phyloP scores from a whole-genome alignment of 225 moss, liverwort and hornwort species.

The Ulota crispa region DNA sequence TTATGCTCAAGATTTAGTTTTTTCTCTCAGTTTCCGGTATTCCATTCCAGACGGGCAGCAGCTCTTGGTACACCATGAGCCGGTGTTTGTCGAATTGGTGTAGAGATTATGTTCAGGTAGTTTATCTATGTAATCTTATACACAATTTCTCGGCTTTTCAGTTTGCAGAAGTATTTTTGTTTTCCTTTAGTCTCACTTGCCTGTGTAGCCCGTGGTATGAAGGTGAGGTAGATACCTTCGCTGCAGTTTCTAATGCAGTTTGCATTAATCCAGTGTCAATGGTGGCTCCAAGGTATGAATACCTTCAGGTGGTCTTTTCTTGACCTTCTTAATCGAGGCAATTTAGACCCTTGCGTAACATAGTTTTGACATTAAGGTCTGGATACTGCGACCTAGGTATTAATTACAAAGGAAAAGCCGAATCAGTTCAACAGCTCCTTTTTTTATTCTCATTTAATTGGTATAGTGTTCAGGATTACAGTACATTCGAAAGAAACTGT shows the following conservation, averaged over 20 bases:
- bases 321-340: conserved; percentile 10
- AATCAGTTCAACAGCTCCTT: background rate
- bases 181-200: background rate
- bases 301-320: background rate
- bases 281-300: conserved; percentile 16
- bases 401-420: background rate
- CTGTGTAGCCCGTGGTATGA: conserved; percentile 8
- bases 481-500: background rate
- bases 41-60: background rate
- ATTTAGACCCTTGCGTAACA: conserved; percentile 22
- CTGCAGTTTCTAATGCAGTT: conserved; percentile 9
- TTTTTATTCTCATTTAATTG: background rate
- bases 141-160: background rate
- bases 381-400: background rate
- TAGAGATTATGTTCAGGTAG: background rate
- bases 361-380: conserved; percentile 20
- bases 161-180: background rate
- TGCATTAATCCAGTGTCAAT: conserved; percentile 5
- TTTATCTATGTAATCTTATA: background rate
- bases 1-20: background rate
- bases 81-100: background rate
- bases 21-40: background rate
- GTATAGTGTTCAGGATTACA: background rate
- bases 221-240: background rate
- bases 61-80: background rate